phyloP scores from a whole-genome alignment of 129 eudicot genomes.

The Flaveria brownii region DNA sequence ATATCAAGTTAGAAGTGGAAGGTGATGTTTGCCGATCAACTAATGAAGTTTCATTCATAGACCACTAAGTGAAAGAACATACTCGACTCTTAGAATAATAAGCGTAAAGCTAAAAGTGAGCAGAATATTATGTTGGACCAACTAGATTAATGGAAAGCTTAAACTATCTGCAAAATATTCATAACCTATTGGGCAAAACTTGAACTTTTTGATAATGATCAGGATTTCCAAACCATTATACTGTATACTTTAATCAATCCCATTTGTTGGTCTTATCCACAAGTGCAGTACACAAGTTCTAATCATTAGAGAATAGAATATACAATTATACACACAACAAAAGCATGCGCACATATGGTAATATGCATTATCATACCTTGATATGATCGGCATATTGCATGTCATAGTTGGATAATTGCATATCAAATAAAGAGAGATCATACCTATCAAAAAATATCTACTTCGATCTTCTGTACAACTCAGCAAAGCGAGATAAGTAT shows the following conservation, averaged over 20 bases:
- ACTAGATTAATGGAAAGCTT: constrained; percentile 17
- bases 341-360: neutral
- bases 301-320: neutral
- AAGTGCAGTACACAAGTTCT: constrained; percentile 12
- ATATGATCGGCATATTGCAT: constrained; percentile 13
- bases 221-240: constrained; percentile 24
- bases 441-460: constrained; percentile 13
- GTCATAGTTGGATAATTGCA: neutral
- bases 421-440: constrained; percentile 17
- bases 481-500: constrained; percentile 14
- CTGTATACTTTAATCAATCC: constrained; percentile 30
- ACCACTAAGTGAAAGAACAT: constrained; percentile 36
- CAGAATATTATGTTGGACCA: constrained; percentile 31
- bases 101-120: constrained; percentile 33
- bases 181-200: constrained; percentile 11
- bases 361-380: neutral
- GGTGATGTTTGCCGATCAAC: constrained; percentile 41
- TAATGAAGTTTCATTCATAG: constrained; percentile 18
- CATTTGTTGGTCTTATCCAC: constrained; percentile 40
- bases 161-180: constrained; percentile 18
- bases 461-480: constrained; percentile 27
- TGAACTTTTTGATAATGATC: constrained; percentile 17
- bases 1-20: constrained; percentile 34
- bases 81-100: constrained; percentile 30
- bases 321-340: neutral